Base-by-base conservation (phyloP, 1,284 basidiomycete species). In the Microbotryum lychnidis-dioicae region DNA sequence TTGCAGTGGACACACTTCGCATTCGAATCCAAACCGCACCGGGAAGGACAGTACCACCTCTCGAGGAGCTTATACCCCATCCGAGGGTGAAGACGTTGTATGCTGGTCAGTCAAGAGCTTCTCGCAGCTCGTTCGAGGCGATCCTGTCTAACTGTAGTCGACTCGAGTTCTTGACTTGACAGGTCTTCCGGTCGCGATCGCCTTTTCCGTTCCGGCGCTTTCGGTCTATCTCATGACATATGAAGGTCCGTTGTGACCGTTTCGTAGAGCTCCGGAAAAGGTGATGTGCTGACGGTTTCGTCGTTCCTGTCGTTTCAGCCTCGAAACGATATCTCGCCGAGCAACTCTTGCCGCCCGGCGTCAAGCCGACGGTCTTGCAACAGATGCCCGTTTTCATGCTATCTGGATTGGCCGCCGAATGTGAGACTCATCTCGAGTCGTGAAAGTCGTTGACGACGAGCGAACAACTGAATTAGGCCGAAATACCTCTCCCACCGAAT, bases 131-230 rank as follows among this genome's bases (percentile, higher is more conserved):
- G 9, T 12, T 4, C 18, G 27, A 29, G 2, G 10, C 47, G 5
- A 12, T 1, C 7, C 23, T 6, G 10, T 18, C 12, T 23, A 12
- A 33, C 25, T 48, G 21, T 7, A 2, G 0, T 12, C 2, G 54
- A 42, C 31, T 54, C 29, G 37, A 18, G 31, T 31, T 31, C 9
- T 6, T 16, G 16, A 20, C 12, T 1, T n/a, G 8, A 21, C 59
- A 64, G 70, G 70, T 25, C 57, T 71, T 2, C 70, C 70, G 2
- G 67, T 71, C 12, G 70, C 70, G n/a, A 54, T 71, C 20, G 67
- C 60, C 27, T 71, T 71, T 62, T 63, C 64, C 2, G 64, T 70
- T 4, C 70, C 70, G 1, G 69, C 69, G 2, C 60, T 68, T 2
- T 63, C 62, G 27, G 62, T 70, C 31, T 71, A 71, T 51, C 54